Base-by-base conservation (phyloP, 2,329 filamentous ascomycete species). In the Arthrinium puccinioides region DNA sequence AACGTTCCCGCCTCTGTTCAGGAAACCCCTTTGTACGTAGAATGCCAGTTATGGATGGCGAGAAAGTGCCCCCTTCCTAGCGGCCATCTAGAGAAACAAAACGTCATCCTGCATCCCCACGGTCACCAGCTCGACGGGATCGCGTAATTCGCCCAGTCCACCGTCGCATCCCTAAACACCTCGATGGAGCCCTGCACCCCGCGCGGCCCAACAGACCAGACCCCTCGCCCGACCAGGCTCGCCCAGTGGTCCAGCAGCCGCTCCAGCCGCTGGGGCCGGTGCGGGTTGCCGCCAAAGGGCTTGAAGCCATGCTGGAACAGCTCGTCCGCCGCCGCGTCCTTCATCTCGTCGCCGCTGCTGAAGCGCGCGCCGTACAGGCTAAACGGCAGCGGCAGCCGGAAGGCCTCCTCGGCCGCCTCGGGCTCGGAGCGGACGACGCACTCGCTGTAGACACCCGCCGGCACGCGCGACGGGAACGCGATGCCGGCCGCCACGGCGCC, bases 291-390 rank as follows among this genome's bases (percentile, higher is more conserved):
- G 9, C 55, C 53, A 28, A 56, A 57, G 32, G 51, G 52, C 40
- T 59, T 56, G 27, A 40, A 55, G 31, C 55, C 54, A 48, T 60
- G 53, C 39, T 59, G 51, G 33, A 58, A 60, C 29, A 59, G 47
- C 5, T 52, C 50, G 21, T 46, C 37, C 29, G 46, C 47, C 2
- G 24, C 36, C 2, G 32, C 41, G 16, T 15, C 30, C 15, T 33
- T 30, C 31, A 53, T 27, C 39, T 48, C 37, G 11, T 27, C 35
- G 39, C 51, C 50, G 45, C 52, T 48, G 39, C 54, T 59, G 38
- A 41, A 49, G 43, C 47, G 39, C 41, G 51, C 44, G 14, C 45
- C 48, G 5, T 35, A 34, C 20, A 48, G 37, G 29, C 35, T 7
- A 29, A 41, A 50, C 3, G 52, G 50, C 19, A 54, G 42, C 32